Evolutionary conservation across 257 asterid species (phyloP).

Genomic region (Sherardia arvensis): DNA sequence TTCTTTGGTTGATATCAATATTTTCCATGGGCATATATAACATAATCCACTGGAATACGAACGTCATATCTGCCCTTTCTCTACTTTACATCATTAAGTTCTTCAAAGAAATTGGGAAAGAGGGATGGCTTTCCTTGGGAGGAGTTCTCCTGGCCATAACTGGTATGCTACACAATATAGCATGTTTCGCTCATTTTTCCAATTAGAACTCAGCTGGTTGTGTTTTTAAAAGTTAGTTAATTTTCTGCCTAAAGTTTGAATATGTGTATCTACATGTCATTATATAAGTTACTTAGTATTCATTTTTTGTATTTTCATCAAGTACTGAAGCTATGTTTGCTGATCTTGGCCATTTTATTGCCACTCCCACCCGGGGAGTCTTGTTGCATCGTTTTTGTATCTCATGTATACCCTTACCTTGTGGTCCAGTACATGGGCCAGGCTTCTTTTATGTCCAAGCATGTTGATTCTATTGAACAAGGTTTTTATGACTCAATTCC

Average conservation of each 20-base stretch:
- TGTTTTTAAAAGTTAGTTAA: background rate
- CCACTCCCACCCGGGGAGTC: conserved; percentile 60
- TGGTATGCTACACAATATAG: conserved; percentile 30
- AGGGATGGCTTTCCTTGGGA: conserved; percentile 94
- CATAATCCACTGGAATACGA: conserved; percentile 68
- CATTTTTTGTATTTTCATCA: conserved; percentile 19
- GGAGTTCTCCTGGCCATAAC: conserved; percentile 84
- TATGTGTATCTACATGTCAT: background rate
- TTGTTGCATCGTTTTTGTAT: conserved; percentile 47
- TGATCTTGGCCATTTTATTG: conserved; percentile 92
- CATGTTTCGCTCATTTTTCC: background rate
- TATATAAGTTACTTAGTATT: conserved; percentile 5
- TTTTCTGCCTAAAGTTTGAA: background rate
- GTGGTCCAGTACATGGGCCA: conserved; percentile 94
- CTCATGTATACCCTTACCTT: conserved; percentile 75
- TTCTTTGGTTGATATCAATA: conserved; percentile 76
- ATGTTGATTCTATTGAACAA: conserved; percentile 40
- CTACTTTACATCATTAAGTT: conserved; percentile 68
- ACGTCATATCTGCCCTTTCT: conserved; percentile 67
- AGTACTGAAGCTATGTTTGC: conserved; percentile 99
- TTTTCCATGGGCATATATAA: conserved; percentile 68
- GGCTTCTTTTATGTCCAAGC: conserved; percentile 84
- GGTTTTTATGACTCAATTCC: conserved; percentile 81
- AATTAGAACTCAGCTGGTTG: background rate
- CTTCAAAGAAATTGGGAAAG: conserved; percentile 63